Conservation (phyloP, 78 protist genomes). For the Monosiga brevicollis region DNA sequence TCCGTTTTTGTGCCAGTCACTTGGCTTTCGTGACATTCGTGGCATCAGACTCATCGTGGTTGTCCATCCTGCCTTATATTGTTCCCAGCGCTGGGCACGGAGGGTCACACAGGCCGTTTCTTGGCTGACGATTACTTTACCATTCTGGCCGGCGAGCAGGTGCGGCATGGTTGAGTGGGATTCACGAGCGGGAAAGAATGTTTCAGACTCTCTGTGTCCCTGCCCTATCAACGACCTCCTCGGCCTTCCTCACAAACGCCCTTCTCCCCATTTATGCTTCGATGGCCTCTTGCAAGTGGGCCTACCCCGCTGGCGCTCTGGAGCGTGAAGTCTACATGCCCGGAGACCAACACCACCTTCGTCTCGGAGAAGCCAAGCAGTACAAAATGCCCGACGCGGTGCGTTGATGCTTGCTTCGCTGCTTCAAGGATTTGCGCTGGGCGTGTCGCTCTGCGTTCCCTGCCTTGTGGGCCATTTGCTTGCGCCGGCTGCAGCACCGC, state of each 20-base stretch:
- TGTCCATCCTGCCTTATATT: too few species aligned
- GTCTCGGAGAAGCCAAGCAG: background rate
- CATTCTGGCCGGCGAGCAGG: slow-evolving; percentile 23
- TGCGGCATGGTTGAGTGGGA: background rate
- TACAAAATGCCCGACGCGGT: background rate
- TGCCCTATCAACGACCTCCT: too few species aligned
- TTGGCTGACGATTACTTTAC: slow-evolving; percentile 27
- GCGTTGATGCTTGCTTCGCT: background rate
- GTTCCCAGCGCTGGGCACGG: slow-evolving; percentile 25
- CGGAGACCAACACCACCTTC: slow-evolving; percentile 19
- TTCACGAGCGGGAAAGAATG: background rate
- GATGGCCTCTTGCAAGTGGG: too few species aligned
- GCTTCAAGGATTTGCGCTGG: background rate
- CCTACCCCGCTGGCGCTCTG: background rate
- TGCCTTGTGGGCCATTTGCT: background rate
- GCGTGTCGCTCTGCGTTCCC: background rate
- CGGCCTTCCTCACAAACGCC: too few species aligned
- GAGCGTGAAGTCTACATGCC: slow-evolving; percentile 13
- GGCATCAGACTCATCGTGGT: too few species aligned
- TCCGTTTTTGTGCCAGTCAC: too few species aligned
- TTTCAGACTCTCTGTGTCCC: background rate
- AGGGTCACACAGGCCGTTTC: slow-evolving; percentile 38
- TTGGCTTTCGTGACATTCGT: too few species aligned
- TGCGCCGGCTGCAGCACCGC: background rate
- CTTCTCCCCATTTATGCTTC: too few species aligned